Conservation (phyloP, 2,329 filamentous ascomycete species). For the Chaetomium strumarium region DNA sequence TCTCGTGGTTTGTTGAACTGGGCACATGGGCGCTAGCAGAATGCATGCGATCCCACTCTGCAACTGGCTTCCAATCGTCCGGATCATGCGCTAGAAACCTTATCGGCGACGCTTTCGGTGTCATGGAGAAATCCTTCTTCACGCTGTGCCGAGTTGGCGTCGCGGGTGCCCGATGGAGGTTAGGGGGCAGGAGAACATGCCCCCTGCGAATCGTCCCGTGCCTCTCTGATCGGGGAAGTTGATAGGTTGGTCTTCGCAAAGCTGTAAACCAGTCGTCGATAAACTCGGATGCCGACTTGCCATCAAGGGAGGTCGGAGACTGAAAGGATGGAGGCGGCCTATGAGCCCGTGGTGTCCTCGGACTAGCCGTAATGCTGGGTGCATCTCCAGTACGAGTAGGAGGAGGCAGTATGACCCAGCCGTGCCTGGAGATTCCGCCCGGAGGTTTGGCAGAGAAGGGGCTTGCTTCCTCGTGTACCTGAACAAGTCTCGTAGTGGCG, state of each 20-base stretch:
- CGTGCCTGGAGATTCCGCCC: constrained; percentile 33
- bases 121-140: constrained; percentile 3
- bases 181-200: constrained; percentile 6
- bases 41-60: constrained; percentile 34
- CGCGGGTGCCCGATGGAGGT: constrained; percentile 9
- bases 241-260: constrained; percentile 9
- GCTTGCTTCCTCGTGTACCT: constrained; percentile 34
- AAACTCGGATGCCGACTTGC: constrained; percentile 12
- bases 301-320: neutral
- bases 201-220: neutral
- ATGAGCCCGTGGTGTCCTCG: neutral
- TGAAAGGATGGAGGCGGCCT: neutral
- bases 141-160: constrained; percentile 18
- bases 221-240: neutral
- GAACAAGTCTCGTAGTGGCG: constrained; percentile 30
- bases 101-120: constrained; percentile 14
- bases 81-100: constrained; percentile 31
- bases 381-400: neutral
- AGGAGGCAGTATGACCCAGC: constrained; percentile 4
- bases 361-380: neutral
- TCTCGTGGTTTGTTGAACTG: neutral
- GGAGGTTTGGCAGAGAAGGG: constrained; percentile 40
- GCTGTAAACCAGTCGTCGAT: constrained; percentile 20
- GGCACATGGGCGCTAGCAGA: neutral
- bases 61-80: constrained; percentile 41